Evolutionary conservation across 176 grass and related monocot genomes (phyloP), one percentile per base, ranked within the genome.

Genomic region (Elaeis guineensis): DNA sequence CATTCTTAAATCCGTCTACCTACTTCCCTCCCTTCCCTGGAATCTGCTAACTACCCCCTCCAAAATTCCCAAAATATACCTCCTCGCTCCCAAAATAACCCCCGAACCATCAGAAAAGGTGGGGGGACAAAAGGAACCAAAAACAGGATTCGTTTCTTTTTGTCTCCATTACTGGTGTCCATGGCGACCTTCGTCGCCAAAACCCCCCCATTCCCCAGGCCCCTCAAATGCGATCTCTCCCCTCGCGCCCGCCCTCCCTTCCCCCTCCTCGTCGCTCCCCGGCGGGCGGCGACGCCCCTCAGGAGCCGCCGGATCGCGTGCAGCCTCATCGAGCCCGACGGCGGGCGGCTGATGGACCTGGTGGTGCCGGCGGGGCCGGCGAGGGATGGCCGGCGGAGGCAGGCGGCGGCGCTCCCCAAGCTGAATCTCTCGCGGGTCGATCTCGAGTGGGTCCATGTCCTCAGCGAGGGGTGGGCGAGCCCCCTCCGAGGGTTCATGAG

Each of bases 401-500:
- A 89, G 73, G 87, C 93, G 44, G 62, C 70, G 51, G 58, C 56
- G 81, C 60, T 75, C 50, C 93, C 83, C 25, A 87, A 70, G 39
- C 50, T 98, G 55, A 55, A 66, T 59, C 84, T 98, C 0, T 35
- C 54, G 5, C 69, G 71, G 29, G 72, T 98, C 52, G 93, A 98
- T 19, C 72, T 78, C 21, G 79, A 98, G 61, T 98, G 93, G 93
- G 52, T 89, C 50, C 93, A 98, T 51, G 93, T 98, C 59, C 79
- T 98, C 35, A 98, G 93, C 76, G 93, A 98, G 39, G 93, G 93
- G 59, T 98, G 93, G 93, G 93, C 93, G 0, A 92, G 87, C 77
- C 93, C 93, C 4, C 88, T 98, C 4, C 76, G 77, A 26, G 93
- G 93, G 35, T 98, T 98, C 93, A 98, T 98, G 93, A 79, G 93